These are phyloP conservation scores for Tuber brumale DNA, from an alignment of 495 filamentous ascomycete genomes.

Conservation along the genomic window DNA sequence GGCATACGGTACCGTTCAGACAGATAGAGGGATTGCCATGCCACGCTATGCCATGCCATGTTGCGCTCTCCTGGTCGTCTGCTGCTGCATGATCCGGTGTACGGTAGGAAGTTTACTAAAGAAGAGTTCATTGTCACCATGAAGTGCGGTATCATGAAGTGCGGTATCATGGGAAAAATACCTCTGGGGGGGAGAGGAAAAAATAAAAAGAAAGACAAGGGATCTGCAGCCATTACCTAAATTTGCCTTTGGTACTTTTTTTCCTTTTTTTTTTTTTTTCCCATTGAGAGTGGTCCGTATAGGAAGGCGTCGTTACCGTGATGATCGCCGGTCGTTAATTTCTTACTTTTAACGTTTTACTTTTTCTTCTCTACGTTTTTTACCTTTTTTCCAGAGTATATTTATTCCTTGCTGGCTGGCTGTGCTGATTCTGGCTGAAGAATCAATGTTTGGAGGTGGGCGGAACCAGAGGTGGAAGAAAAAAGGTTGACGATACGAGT, in stretches of 20 bases:
- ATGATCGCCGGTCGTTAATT: neutral
- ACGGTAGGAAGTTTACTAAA: neutral
- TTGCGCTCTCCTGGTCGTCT: neutral
- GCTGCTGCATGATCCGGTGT: neutral
- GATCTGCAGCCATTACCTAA: conserved; percentile 5
- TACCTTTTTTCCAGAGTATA: neutral
- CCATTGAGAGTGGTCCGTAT: neutral
- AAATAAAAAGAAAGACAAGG: neutral
- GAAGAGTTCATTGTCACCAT: neutral
- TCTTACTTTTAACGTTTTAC: conserved; percentile 4
- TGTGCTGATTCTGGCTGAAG: neutral
- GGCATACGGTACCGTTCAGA: neutral
- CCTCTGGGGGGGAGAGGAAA: neutral
- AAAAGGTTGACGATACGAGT: neutral
- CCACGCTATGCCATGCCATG: neutral
- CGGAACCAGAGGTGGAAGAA: neutral
- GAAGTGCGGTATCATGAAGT: neutral
- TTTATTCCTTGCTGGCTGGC: neutral
- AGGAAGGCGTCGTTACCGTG: neutral
- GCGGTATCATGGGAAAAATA: neutral
- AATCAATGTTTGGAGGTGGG: neutral
- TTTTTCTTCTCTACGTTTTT: conserved; percentile 9
- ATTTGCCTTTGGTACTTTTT: conserved; percentile 1
- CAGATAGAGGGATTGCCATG: neutral
- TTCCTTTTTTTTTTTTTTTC: neutral